Conservation (phyloP, 2,329 filamentous ascomycete genomes). For the Talaromyces amestolkiae region DNA sequence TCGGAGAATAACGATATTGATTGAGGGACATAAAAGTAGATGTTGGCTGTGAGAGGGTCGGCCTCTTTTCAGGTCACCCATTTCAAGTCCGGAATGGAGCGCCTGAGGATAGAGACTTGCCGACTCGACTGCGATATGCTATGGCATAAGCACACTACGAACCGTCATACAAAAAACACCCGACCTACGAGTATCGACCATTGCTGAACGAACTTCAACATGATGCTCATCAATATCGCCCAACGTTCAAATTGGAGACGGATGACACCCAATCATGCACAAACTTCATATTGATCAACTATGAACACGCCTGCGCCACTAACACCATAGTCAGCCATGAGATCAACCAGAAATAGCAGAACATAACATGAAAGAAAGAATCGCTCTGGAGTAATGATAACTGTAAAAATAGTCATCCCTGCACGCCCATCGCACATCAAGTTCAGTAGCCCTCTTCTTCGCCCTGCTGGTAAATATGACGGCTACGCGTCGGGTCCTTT, state of each 20-base stretch:
- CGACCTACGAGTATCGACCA: not conserved
- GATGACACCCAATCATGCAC: slow-evolving; percentile 8
- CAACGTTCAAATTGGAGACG: slow-evolving; percentile 6
- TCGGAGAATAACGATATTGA: slow-evolving; percentile 16
- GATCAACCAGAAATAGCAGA: slow-evolving; percentile 19
- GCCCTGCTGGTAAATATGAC: slow-evolving; percentile 78
- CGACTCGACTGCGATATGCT: not conserved
- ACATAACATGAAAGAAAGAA: slow-evolving; percentile 2
- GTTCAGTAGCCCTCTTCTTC: slow-evolving; percentile 61
- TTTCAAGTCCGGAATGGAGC: not conserved
- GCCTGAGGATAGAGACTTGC: not conserved
- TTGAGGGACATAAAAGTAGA: not conserved
- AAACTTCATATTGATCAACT: slow-evolving; percentile 16
- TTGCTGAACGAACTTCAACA: slow-evolving; percentile 5
- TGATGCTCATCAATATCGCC: not conserved
- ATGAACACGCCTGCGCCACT: slow-evolving; percentile 21
- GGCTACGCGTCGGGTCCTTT: slow-evolving; percentile 77
- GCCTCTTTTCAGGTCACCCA: not conserved
- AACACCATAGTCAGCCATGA: slow-evolving; percentile 24
- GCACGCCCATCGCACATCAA: not conserved
- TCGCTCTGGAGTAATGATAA: slow-evolving; percentile 9
- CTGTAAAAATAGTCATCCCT: slow-evolving; percentile 6
- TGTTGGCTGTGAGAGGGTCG: not conserved
- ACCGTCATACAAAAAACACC: not conserved
- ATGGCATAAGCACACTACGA: not conserved